Conservation (phyloP, 768 basidiomycete genomes). For the Leccinum variicolor region DNA sequence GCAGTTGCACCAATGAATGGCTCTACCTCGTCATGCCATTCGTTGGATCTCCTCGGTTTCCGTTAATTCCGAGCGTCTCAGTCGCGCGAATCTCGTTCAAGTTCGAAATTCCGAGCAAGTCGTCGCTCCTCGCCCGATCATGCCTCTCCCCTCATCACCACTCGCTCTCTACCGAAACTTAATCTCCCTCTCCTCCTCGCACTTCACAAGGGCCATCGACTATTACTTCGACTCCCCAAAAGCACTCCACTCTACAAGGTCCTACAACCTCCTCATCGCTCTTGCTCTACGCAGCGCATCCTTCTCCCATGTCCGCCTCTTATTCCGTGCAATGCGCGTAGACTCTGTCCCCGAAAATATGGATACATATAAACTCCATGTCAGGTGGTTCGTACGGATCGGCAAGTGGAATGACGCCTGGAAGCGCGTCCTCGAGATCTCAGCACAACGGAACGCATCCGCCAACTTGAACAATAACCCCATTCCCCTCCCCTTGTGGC, state of each 20-base stretch:
- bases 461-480: not conserved
- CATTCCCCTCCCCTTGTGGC: slow-evolving; percentile 52
- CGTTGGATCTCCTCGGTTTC: slow-evolving; percentile 1
- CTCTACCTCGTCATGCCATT: slow-evolving; percentile 33
- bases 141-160: slow-evolving; percentile 31
- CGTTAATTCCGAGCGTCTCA: not conserved
- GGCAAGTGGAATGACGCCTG: slow-evolving; percentile 61
- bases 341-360: slow-evolving; percentile 41
- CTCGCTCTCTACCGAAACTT: slow-evolving; percentile 34
- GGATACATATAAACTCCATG: slow-evolving; percentile 55
- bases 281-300: slow-evolving; percentile 50
- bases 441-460: slow-evolving; percentile 6
- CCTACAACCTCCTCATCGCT: slow-evolving; percentile 44
- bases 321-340: slow-evolving; percentile 47
- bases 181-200: slow-evolving; percentile 21
- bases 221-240: slow-evolving; percentile 29
- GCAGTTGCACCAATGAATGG: not conserved
- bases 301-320: slow-evolving; percentile 42
- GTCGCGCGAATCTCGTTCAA: not conserved
- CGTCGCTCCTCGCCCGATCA: too few species aligned
- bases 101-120: not conserved
- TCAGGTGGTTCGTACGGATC: slow-evolving; percentile 53
- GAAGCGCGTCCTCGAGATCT: slow-evolving; percentile 35
- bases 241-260: slow-evolving; percentile 34
- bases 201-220: slow-evolving; percentile 11